Conservation (phyloP, 2,329 filamentous ascomycete species). For the Fusarium guadeloupense region DNA sequence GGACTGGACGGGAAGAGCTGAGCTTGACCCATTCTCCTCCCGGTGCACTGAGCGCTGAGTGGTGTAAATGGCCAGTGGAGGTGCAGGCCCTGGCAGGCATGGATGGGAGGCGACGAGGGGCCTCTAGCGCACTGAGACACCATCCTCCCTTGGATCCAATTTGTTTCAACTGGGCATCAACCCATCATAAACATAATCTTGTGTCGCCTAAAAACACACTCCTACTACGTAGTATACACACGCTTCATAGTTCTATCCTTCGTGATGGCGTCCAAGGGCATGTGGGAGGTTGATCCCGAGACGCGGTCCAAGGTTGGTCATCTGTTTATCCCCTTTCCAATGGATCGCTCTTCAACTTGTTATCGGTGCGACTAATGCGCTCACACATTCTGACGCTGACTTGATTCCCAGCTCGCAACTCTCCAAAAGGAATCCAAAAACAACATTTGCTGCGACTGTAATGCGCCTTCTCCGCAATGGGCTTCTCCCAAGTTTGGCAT, state of each 20-base stretch:
- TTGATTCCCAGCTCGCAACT: conserved; percentile 73
- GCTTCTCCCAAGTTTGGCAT: conserved; percentile 96
- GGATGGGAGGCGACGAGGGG: too few species aligned
- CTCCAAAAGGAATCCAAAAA: conserved; percentile 93
- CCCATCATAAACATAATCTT: conserved; percentile 14
- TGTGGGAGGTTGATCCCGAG: conserved; percentile 99
- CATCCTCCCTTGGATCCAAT: conserved; percentile 31
- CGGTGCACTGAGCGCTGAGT: conserved; percentile 24
- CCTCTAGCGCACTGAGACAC: conserved; percentile 24
- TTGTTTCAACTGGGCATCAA: conserved; percentile 27
- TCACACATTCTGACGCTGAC: conserved; percentile 22
- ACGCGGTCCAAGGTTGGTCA: conserved; percentile 85
- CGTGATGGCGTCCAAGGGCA: conserved; percentile 74
- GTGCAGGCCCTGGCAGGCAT: too few species aligned
- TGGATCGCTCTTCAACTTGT: conserved; percentile 3
- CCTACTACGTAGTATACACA: too few species aligned
- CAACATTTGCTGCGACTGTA: conserved; percentile 92
- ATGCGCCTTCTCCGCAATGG: conserved; percentile 97
- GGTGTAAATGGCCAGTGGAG: conserved; percentile 18
- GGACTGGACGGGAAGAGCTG: conserved; percentile 19
- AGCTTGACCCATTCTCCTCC: conserved; percentile 24
- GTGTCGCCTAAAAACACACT: conserved; percentile 2
- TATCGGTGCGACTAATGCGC: neutral
- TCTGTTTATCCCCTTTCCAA: conserved; percentile 12
- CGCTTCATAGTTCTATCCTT: conserved; percentile 7